Evolutionary conservation across 164 flowering plant genomes (phyloP).

Genomic region (Vitis amurensis): DNA sequence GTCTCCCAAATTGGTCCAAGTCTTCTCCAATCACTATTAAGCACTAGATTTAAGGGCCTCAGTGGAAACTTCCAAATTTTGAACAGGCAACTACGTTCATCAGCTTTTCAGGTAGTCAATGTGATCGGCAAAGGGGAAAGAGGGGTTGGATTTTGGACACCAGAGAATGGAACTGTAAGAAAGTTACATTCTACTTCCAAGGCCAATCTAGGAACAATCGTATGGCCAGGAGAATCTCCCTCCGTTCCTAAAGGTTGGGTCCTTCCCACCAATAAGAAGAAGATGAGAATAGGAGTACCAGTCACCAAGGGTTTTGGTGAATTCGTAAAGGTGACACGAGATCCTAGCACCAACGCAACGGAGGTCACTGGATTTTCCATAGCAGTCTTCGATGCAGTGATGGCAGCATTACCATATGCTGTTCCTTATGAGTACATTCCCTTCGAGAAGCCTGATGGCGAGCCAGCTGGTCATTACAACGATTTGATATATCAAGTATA

Average conservation of each 20-base stretch:
- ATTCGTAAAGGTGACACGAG: too few relatives aligned
- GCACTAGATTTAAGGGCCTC: constrained; percentile 25
- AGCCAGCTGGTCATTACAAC: too few relatives aligned
- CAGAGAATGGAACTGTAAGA: constrained; percentile 7
- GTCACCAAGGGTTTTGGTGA: too few relatives aligned
- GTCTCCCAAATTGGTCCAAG: constrained; percentile 21
- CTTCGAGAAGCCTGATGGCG: too few relatives aligned
- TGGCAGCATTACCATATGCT: too few relatives aligned
- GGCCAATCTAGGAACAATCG: constrained; percentile 1
- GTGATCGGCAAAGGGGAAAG: constrained; percentile 25
- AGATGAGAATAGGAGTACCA: too few relatives aligned
- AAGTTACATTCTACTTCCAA: not conserved
- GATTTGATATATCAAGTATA: too few relatives aligned
- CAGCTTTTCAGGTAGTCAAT: constrained; percentile 36
- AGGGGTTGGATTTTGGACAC: constrained; percentile 43
- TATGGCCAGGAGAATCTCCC: constrained; percentile 42
- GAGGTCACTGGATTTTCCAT: too few relatives aligned
- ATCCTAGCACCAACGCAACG: too few relatives aligned
- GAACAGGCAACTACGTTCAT: constrained; percentile 23
- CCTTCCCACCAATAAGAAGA: constrained; percentile 20
- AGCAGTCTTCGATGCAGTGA: too few relatives aligned
- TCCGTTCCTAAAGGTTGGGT: constrained; percentile 30
- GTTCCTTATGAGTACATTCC: too few relatives aligned
- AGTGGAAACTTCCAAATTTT: constrained; percentile 26
- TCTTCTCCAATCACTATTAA: constrained; percentile 19